A percentile compares a stretch with the other conserved stretches of the same genome.
Evolutionary conservation across 306 rosid species (phyloP).

Genomic region (Urtica urens): DNA sequence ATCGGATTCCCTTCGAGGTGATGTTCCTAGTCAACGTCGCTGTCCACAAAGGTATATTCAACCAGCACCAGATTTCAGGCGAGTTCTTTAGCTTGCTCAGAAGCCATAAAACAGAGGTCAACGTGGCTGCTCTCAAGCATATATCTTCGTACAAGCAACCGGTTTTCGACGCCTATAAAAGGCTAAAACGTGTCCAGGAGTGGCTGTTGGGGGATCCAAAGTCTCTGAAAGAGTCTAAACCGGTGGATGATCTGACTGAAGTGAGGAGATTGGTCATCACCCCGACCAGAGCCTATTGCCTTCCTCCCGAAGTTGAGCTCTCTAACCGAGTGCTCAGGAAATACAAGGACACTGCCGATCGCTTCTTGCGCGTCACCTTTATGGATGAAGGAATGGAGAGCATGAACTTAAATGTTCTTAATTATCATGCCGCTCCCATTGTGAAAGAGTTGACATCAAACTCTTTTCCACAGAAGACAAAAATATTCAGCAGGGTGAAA

Average conservation of each 20-base stretch:
- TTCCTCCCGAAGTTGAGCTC: conserved; percentile 71
- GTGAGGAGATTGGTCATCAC: conserved; percentile 74
- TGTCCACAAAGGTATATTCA: conserved; percentile 56
- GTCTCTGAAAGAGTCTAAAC: conserved; percentile 43
- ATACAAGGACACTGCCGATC: conserved; percentile 52
- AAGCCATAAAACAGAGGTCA: conserved; percentile 47
- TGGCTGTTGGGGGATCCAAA: conserved; percentile 64
- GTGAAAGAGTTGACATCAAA: conserved; percentile 52
- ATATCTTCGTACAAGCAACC: conserved; percentile 48
- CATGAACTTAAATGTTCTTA: conserved; percentile 43
- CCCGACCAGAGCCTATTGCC: conserved; percentile 75
- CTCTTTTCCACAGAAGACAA: conserved; percentile 51
- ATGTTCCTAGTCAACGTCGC: conserved; percentile 62
- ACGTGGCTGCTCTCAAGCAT: conserved; percentile 69
- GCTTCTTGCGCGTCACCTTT: conserved; percentile 72
- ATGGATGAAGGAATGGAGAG: conserved; percentile 92
- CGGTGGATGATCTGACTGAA: conserved; percentile 45
- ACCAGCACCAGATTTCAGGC: conserved; percentile 46
- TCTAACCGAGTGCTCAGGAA: conserved; percentile 74
- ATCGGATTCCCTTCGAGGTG: conserved; percentile 46
- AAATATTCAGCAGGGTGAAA: conserved; percentile 38
- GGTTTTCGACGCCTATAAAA: conserved; percentile 43
- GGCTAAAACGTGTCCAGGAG: conserved; percentile 50
- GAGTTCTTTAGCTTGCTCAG: conserved; percentile 46
- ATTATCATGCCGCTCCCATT: conserved; percentile 56